phyloP scores from a whole-genome alignment of 2,329 filamentous ascomycete genomes.

The Alternaria solani region DNA sequence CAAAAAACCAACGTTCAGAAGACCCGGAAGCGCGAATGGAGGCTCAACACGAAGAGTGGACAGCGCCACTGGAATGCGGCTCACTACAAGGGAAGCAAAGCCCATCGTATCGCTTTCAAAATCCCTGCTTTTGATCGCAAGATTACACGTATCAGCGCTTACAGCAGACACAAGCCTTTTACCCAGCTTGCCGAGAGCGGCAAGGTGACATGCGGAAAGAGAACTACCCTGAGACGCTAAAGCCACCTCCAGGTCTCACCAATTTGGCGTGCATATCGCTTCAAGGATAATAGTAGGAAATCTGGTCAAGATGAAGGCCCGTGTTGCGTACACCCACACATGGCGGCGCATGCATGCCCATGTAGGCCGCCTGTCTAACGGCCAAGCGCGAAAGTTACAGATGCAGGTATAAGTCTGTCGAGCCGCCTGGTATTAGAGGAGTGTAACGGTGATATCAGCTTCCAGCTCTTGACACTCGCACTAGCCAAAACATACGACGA shows the following conservation, averaged over 20 bases:
- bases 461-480: conserved; percentile 19
- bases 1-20: conserved; percentile 24
- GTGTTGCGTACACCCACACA: conserved; percentile 38
- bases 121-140: conserved; percentile 31
- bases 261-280: conserved; percentile 43
- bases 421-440: conserved; percentile 28
- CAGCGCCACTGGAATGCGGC: conserved; percentile 39
- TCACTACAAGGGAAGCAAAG: conserved; percentile 30
- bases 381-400: conserved; percentile 29
- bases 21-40: conserved; percentile 36
- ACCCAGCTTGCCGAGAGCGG: conserved; percentile 30
- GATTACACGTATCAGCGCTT: conserved; percentile 41
- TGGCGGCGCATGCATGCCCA: conserved; percentile 38
- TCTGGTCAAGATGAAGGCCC: conserved; percentile 30
- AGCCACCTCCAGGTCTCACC: conserved; percentile 40
- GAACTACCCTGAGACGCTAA: conserved; percentile 37
- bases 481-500: neutral
- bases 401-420: conserved; percentile 41
- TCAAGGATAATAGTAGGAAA: conserved; percentile 27
- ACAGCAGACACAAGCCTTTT: conserved; percentile 37
- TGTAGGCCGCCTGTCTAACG: conserved; percentile 41
- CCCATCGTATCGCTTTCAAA: conserved; percentile 27
- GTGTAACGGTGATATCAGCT: conserved; percentile 26
- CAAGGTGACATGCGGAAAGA: conserved; percentile 32
- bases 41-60: conserved; percentile 37